Conservation (phyloP, 495 filamentous ascomycete genomes). For the Filosporella fistucella region DNA sequence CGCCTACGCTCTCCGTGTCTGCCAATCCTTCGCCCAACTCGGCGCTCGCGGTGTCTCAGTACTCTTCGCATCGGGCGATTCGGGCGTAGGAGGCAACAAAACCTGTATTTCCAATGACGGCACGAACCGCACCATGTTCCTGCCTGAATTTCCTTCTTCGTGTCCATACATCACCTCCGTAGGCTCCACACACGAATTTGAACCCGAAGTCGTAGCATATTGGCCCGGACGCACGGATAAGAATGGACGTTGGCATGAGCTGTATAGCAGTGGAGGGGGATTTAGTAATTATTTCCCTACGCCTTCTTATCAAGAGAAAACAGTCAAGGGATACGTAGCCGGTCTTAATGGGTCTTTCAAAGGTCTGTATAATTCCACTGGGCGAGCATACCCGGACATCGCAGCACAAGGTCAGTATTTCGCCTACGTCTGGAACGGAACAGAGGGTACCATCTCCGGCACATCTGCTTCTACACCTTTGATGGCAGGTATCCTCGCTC, state of each 20-base stretch:
- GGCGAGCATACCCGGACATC: constrained; percentile 71
- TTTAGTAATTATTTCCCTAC: constrained; percentile 64
- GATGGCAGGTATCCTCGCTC: constrained; percentile 42
- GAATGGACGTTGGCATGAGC: constrained; percentile 36
- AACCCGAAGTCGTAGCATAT: constrained; percentile 51
- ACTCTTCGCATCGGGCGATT: constrained; percentile 68
- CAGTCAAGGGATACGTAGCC: constrained; percentile 49
- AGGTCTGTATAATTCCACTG: constrained; percentile 27
- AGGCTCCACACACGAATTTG: constrained; percentile 56
- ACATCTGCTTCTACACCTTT: constrained; percentile 31
- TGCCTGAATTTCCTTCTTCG: constrained; percentile 66
- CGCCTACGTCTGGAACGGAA: constrained; percentile 37
- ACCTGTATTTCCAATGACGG: constrained; percentile 66
- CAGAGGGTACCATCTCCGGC: constrained; percentile 38
- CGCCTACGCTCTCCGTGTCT: constrained; percentile 59
- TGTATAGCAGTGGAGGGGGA: constrained; percentile 55
- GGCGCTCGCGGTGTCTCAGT: constrained; percentile 67
- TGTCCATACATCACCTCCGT: constrained; percentile 79
- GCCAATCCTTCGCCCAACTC: constrained; percentile 67
- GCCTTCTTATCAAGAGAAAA: constrained; percentile 58
- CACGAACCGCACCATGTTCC: constrained; percentile 53
- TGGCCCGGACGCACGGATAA: constrained; percentile 48
- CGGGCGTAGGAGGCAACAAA: constrained; percentile 45
- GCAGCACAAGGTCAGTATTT: constrained; percentile 55
- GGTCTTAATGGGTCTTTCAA: constrained; percentile 14